Evolutionary conservation across 495 filamentous ascomycete genomes (phyloP), one percentile per base, ranked within the genome.

Genomic region (Podospora sp.): DNA sequence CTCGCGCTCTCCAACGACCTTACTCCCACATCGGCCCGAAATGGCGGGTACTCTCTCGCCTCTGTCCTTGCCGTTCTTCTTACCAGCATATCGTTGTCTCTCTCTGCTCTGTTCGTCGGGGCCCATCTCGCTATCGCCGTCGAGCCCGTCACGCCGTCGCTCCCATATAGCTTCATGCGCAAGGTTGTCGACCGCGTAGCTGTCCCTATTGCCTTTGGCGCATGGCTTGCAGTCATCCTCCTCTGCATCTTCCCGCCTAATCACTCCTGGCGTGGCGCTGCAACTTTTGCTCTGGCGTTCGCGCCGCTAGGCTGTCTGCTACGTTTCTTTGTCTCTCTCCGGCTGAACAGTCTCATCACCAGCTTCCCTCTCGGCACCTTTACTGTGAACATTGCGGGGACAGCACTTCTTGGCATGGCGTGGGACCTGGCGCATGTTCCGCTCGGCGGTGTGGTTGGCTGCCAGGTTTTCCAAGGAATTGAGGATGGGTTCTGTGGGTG

Each of bases 401-500:
- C 92, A 0, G 78, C 70, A 6, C 71, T 88, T 26, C 58, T 89
- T 20, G 87, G 87, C 0, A 85, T 94, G 81, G 86, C 87, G 29
- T 92, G 83, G 78, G 90, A 93, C 72, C 75, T 94, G 60, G 90
- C 92, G 75, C 91, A 90, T 73, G 83, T 77, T 1, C 80, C 61
- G 27, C 63, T 77, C 24, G 87, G 81, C 6, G 81, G 82, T 29
- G 77, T 74, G 75, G 84, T 86, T 36, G 87, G 88, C 26, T 95
- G 93, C 73, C 91, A 94, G 82, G 87, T 96, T 2, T 75, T 96
- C 69, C 89, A 92, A 73, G 94, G 93, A 6, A 79, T 96, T 25
- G 85, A 90, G 79, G 94, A 97, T 81, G 94, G 94, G 58, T 96
- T 97, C 71, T 97, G 94, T 75, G 94, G 94, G 9, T 89, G 90